Base-by-base conservation (phyloP, 1,139 yeast genomes). In the Suhomyces maxii region DNA sequence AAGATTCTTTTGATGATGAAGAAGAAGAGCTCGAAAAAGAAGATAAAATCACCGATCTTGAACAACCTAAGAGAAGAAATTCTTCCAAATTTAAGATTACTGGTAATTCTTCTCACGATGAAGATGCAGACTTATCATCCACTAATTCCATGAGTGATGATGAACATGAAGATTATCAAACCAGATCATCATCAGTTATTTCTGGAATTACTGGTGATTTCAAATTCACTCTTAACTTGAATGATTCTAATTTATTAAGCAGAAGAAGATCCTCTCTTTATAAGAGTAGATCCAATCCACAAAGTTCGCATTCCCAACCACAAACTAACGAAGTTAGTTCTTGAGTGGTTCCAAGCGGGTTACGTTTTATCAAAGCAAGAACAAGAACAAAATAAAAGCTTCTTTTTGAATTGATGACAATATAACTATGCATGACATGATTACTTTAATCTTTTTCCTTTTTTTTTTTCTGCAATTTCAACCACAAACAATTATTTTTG, bases 121-220 rank as follows among this genome's bases (percentile, higher is more conserved):
- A 54, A 26, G 55, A 50, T 23, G 54, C 47, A 13, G 52, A 53
- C 34, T 37, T 49, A 34, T 51, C 57, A 0, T 54, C 57, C 3
- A 39, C 52, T 8, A 53, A 52, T 37, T 54, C 57, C 2, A 43
- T 49, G 30, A 49, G 54, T 9, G 57, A 53, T 7, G 54, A 46
- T 7, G 53, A 50, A 13, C 49, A 48, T 23, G 62, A 51, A 23
- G 65, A 60, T 37, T 65, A 64, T 48, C 76, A 68, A 47, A 74
- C 79, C 1, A 59, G 79, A 41, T 73, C 77, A 14, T 68, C 75
- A n/a, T 69, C 76, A 4, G 67, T 73, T 3, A 71, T 73, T 13
- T 66, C 71, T 11, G 75, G 75, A 18, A 62, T 63, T 30, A 72
- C 60, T 50, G 75, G 73, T 30, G 76, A 68, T 47, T 74, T 64